These are phyloP conservation scores for Hymenoscyphus fructigenus DNA, from an alignment of 2,329 filamentous ascomycete species.

Conservation along the genomic window DNA sequence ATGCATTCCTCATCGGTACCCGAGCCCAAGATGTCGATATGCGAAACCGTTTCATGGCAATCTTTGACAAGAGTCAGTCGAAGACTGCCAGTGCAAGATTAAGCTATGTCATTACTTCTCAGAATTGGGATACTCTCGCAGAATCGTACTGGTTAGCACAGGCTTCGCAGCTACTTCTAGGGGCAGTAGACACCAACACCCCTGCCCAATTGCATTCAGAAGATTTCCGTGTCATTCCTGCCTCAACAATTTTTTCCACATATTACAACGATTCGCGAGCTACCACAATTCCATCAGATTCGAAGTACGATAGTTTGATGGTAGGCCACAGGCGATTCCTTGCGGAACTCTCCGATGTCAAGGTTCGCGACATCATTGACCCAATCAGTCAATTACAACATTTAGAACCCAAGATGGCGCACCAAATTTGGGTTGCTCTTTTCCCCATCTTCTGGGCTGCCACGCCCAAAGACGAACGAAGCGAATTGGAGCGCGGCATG, in stretches of 20 bases:
- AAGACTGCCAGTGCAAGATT: slow-evolving; percentile 86
- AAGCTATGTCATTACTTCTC: slow-evolving; percentile 82
- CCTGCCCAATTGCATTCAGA: slow-evolving; percentile 75
- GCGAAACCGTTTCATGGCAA: slow-evolving; percentile 93
- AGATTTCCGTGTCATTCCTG: slow-evolving; percentile 77
- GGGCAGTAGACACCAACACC: slow-evolving; percentile 83
- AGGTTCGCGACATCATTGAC: slow-evolving; percentile 83
- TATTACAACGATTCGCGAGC: slow-evolving; percentile 69
- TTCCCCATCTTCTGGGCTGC: slow-evolving; percentile 96
- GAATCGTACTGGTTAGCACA: slow-evolving; percentile 98
- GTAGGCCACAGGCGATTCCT: slow-evolving; percentile 79
- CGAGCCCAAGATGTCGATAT: slow-evolving; percentile 92
- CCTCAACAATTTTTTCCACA: slow-evolving; percentile 70
- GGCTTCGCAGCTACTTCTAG: slow-evolving; percentile 88
- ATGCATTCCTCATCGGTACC: slow-evolving; percentile 95
- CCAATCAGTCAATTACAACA: slow-evolving; percentile 92
- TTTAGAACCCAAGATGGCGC: slow-evolving; percentile 75
- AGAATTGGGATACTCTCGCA: slow-evolving; percentile 94
- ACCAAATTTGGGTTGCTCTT: slow-evolving; percentile 85
- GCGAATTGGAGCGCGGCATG: slow-evolving; percentile 86
- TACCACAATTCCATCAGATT: slow-evolving; percentile 72
- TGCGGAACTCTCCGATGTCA: slow-evolving; percentile 78
- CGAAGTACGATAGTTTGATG: slow-evolving; percentile 78
- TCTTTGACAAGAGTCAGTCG: slow-evolving; percentile 94
- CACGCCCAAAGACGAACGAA: slow-evolving; percentile 80